These are phyloP conservation scores for Yamadazyma ubonensis DNA, from an alignment of 805 yeast genomes.

Conservation along the genomic window DNA sequence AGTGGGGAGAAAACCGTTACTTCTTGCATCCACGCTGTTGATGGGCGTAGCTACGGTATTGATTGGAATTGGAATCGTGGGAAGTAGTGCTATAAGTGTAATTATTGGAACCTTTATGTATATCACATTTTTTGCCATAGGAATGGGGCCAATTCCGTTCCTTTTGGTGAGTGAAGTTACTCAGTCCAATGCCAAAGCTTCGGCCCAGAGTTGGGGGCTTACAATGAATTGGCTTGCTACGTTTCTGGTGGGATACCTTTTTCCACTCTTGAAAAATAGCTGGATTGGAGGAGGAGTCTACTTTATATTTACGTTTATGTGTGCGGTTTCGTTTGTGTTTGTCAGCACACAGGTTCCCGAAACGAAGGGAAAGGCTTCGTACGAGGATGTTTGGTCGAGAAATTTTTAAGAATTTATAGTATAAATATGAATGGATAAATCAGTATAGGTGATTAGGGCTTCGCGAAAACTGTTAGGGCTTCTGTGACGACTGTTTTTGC, in stretches of 20 bases:
- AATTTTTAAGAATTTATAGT: too few relatives aligned
- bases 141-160: constrained; percentile 95
- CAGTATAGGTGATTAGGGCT: too few relatives aligned
- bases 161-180: constrained; percentile 85
- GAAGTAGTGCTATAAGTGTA: constrained; percentile 46
- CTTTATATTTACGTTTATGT: constrained; percentile 62
- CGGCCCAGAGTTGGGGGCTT: constrained; percentile 92
- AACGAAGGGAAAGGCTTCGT: constrained; percentile 63
- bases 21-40: constrained; percentile 60
- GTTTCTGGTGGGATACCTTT: constrained; percentile 72
- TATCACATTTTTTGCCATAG: constrained; percentile 84
- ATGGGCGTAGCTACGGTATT: constrained; percentile 67
- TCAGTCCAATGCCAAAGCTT: constrained; percentile 71
- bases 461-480: constrained; percentile 10
- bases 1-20: constrained; percentile 62
- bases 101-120: constrained; percentile 67
- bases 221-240: constrained; percentile 90
- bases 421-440: too few relatives aligned
- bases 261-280: constrained; percentile 65
- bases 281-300: constrained; percentile 77
- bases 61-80: constrained; percentile 65
- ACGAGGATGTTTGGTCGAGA: constrained; percentile 75
- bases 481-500: constrained; percentile 2
- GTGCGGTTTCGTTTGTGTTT: constrained; percentile 50
- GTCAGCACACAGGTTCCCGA: constrained; percentile 61